phyloP scores from a whole-genome alignment of 441 rosid genomes.

The Gossypium laxum region DNA sequence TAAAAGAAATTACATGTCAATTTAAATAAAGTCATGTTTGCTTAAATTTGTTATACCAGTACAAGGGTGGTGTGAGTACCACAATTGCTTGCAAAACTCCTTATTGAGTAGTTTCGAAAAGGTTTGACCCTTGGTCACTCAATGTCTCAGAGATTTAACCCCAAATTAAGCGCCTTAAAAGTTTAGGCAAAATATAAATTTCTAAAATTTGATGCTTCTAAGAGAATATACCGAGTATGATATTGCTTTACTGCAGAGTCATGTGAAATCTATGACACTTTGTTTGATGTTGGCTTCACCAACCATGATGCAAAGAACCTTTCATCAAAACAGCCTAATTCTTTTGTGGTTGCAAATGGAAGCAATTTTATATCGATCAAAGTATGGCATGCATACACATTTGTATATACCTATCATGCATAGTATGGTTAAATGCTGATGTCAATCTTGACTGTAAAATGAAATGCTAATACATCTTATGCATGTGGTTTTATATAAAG shows the following conservation, averaged over 20 bases:
- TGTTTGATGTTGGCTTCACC: neutral
- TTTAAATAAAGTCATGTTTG: too few relatives aligned
- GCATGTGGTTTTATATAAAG: neutral
- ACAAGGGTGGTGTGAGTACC: too few relatives aligned
- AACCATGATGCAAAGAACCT: conserved; percentile 6
- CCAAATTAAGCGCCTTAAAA: too few relatives aligned
- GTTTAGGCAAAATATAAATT: too few relatives aligned
- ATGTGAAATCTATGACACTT: neutral
- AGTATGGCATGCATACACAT: neutral
- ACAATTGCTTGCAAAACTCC: too few relatives aligned
- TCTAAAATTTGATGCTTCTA: neutral
- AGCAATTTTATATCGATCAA: neutral
- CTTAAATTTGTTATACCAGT: too few relatives aligned
- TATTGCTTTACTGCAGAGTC: neutral
- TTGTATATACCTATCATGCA: neutral
- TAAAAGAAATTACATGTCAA: too few relatives aligned
- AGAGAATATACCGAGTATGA: neutral
- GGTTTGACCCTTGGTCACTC: too few relatives aligned
- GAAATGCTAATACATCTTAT: too few relatives aligned
- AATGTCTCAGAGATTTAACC: too few relatives aligned
- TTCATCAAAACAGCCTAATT: neutral
- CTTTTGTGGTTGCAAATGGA: neutral
- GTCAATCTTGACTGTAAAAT: neutral
- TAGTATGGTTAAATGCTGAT: neutral
- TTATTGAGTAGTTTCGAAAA: too few relatives aligned